Evolutionary conservation across 257 asterid genomes (phyloP).

Genomic region (Solanum chaucha): DNA sequence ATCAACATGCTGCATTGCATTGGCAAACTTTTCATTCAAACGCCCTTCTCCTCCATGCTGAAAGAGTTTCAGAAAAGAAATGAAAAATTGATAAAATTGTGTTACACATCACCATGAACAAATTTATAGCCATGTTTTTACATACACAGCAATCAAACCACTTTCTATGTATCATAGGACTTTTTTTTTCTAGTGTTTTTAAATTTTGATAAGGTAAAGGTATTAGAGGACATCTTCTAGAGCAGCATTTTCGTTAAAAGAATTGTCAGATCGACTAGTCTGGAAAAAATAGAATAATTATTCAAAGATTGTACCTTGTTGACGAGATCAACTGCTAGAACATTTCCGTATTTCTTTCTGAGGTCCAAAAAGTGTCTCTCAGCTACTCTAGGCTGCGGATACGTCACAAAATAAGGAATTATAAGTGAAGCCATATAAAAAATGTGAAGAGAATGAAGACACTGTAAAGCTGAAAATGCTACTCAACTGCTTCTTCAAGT

Average conservation of each 20-base stretch:
- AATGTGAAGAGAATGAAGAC: too few species aligned
- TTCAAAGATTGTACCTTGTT: conserved; percentile 41
- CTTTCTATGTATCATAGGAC: neutral
- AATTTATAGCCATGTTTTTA: neutral
- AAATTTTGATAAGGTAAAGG: neutral
- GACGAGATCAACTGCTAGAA: conserved; percentile 67
- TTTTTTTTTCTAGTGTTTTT: neutral
- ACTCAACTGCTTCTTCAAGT: too few species aligned
- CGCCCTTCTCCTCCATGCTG: conserved; percentile 92
- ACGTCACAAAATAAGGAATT: conserved; percentile 8
- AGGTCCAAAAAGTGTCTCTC: conserved; percentile 83
- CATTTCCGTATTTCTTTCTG: conserved; percentile 81
- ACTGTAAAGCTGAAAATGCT: too few species aligned
- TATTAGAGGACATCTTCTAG: neutral
- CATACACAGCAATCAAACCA: neutral
- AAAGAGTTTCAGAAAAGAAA: neutral
- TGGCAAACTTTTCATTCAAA: conserved; percentile 49
- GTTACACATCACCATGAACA: neutral
- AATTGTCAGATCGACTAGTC: neutral
- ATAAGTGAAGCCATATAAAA: neutral
- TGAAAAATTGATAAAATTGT: neutral
- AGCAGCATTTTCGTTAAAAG: neutral
- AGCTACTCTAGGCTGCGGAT: conserved; percentile 58
- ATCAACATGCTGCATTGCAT: conserved; percentile 49
- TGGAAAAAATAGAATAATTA: neutral